Conservation (phyloP, 2,329 filamentous ascomycete genomes). For the Ampelomyces quisqualis region DNA sequence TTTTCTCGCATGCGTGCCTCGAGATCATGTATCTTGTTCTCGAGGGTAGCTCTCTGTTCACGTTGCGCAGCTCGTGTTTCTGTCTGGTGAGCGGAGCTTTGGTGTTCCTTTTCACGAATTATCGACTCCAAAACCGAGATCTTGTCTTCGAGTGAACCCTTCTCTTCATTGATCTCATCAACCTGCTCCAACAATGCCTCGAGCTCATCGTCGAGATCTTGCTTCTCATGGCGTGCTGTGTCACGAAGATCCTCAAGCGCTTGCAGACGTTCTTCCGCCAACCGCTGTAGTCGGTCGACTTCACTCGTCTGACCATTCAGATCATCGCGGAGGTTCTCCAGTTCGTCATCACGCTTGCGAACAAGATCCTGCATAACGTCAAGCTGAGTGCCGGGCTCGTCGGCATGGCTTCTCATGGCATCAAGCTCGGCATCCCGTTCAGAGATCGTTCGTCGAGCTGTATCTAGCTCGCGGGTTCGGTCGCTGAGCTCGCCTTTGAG, state of each 20-base stretch:
- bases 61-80: conserved; percentile 59
- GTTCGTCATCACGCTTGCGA: conserved; percentile 50
- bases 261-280: conserved; percentile 39
- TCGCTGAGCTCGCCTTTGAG: conserved; percentile 33
- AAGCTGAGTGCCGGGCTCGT: conserved; percentile 44
- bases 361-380: conserved; percentile 48
- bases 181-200: conserved; percentile 48
- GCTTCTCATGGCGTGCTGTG: conserved; percentile 46
- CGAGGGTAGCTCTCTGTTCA: conserved; percentile 44
- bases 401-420: conserved; percentile 35
- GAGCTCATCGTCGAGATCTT: conserved; percentile 60
- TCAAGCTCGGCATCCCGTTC: conserved; percentile 44
- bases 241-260: conserved; percentile 56
- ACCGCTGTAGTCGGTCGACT: conserved; percentile 35
- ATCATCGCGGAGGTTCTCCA: conserved; percentile 56
- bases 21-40: conserved; percentile 54
- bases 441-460: conserved; percentile 35
- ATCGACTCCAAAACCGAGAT: conserved; percentile 45
- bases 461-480: conserved; percentile 40
- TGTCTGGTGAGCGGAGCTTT: conserved; percentile 20
- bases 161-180: conserved; percentile 50
- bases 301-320: conserved; percentile 36
- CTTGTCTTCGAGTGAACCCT: conserved; percentile 61
- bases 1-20: conserved; percentile 34
- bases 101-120: conserved; percentile 42